Base-by-base conservation (phyloP, 441 rosid genomes). In the Hura crepitans region DNA sequence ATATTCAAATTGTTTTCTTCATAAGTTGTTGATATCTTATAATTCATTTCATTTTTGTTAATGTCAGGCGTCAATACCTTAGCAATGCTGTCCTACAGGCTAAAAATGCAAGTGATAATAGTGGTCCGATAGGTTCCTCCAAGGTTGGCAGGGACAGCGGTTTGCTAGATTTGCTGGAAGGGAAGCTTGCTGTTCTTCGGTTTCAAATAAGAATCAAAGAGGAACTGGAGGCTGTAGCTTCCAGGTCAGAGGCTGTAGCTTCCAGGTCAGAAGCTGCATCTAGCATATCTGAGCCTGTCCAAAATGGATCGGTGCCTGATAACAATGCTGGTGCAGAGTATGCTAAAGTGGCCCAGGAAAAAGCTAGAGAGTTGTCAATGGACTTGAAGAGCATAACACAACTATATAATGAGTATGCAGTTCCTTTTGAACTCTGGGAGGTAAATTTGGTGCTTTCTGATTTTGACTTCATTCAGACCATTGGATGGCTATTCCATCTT, bases 341-440 rank as follows among this genome's bases (percentile, higher is more conserved):
- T 71, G 87, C 83, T 68, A 84, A 84, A 63, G 81, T 83, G 76
- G 93, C 86, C 69, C 76, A 65, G 64, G 99, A 86, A 65, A 95
- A 90, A 86, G 90, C 91, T 74, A 86, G 83, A 77, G 99, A 95
- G 85, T 84, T 92, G 65, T 89, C 98, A 20, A 77, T 83, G 74
- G 97, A 95, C 81, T 85, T 90, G 72, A 95, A 90, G 81, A 92
- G 91, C 80, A 88, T 94, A 75, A 94, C 99, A 39, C 90, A 95
- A 81, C 81, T 95, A 66, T 95, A 90, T 77, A 95, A 92, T 81
- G 99, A 95, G 33, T 95, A 85, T 81, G 97, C 99, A 54, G 97
- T 90, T 78, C 98, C 96, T 54, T 95, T 92, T 80, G 97, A 85
- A 79, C 91, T 88, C 71, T 95, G 99, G 99, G 98, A 92, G 95